Evolutionary conservation across 192 early-diverging fungal genomes (phyloP).

Genomic region (Podila minutissima): DNA sequence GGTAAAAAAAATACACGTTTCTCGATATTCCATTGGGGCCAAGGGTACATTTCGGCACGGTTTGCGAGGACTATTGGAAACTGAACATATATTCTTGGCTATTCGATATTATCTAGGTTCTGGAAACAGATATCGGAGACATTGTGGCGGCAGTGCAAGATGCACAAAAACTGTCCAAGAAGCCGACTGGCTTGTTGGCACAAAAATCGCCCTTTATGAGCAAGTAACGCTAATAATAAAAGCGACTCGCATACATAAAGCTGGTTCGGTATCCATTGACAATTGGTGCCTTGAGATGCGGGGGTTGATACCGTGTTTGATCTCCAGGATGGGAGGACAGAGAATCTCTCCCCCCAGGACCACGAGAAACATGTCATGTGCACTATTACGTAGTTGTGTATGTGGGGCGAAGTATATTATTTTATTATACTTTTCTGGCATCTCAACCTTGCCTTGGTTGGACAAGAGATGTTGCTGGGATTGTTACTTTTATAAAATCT

Average conservation of each 20-base stretch:
- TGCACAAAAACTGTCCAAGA: slow-evolving; percentile 67
- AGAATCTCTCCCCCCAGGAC: too few species aligned
- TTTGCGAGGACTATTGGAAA: neutral
- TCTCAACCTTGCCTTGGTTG: too few species aligned
- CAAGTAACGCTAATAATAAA: slow-evolving; percentile 1
- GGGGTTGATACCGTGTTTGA: too few species aligned
- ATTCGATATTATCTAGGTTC: slow-evolving; percentile 52
- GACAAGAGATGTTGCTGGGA: too few species aligned
- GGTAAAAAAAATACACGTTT: slow-evolving; percentile 55
- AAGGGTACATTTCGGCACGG: neutral
- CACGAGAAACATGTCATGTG: too few species aligned
- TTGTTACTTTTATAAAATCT: too few species aligned
- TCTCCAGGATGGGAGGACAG: too few species aligned
- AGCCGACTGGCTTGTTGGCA: slow-evolving; percentile 44
- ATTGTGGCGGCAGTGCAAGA: slow-evolving; percentile 78
- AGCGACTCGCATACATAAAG: neutral
- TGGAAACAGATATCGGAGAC: slow-evolving; percentile 82
- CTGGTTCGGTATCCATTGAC: too few species aligned
- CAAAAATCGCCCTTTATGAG: slow-evolving; percentile 42
- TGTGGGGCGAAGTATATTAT: too few species aligned
- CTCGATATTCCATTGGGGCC: neutral
- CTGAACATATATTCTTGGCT: neutral
- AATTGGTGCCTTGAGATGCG: too few species aligned
- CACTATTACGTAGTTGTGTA: too few species aligned
- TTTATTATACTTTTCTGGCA: too few species aligned